A percentile compares a stretch with the other conserved stretches of the same genome.
Conservation (phyloP, 73 alveolate species). For the Tetrahymena borealis region DNA sequence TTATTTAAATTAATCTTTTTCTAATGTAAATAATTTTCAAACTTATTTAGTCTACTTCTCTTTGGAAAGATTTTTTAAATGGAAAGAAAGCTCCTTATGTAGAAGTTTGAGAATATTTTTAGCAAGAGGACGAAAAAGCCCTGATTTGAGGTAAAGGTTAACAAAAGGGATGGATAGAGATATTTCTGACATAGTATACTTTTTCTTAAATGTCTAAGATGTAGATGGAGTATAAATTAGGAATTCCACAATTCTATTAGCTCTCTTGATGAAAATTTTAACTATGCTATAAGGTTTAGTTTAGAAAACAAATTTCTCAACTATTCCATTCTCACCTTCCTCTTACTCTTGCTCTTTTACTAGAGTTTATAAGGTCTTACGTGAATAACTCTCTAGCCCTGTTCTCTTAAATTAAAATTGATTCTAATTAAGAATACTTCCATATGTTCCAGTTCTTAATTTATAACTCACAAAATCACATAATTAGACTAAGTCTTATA, state of each 20-base stretch:
- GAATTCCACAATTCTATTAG: not conserved
- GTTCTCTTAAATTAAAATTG: not conserved
- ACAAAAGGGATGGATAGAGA: not conserved
- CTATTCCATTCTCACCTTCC: not conserved
- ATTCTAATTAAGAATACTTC: not conserved
- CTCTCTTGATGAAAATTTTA: not conserved
- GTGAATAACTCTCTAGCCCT: not conserved
- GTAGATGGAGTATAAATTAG: not conserved
- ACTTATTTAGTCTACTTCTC: not conserved
- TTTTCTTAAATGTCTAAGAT: not conserved
- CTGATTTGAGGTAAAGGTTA: not conserved
- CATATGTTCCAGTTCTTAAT: slow-evolving; percentile 5
- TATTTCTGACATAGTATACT: not conserved
- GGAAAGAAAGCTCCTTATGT: not conserved
- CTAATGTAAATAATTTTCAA: not conserved
- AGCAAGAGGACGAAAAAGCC: not conserved
- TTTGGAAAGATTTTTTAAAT: not conserved
- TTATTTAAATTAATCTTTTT: too few relatives aligned
- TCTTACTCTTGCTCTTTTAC: not conserved
- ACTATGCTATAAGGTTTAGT: not conserved
- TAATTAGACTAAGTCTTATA: slow-evolving; percentile 9
- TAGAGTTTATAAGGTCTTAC: not conserved
- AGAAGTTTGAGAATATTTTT: not conserved
- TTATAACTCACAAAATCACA: slow-evolving; percentile 29
- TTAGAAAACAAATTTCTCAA: not conserved